A percentile compares a stretch with the other conserved stretches of the same genome.
Evolutionary conservation across 768 basidiomycete genomes (phyloP).

Genomic region (Mycena epipterygia): DNA sequence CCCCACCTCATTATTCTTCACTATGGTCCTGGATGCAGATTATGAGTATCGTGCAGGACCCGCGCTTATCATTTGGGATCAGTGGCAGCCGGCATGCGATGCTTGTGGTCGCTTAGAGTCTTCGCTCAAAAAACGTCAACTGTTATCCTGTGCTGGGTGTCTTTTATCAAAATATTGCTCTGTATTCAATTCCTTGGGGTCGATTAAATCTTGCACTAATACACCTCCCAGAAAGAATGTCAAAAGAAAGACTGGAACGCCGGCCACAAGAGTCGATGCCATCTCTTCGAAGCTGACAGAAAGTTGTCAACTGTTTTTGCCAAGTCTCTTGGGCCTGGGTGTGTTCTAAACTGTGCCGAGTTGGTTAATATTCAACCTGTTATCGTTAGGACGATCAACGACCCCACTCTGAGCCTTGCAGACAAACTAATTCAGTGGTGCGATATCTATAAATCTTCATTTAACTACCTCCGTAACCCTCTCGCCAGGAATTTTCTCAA

Average conservation of each 20-base stretch:
- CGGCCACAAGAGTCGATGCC: constrained; percentile 9
- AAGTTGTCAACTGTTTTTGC: constrained; percentile 16
- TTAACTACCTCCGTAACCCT: background rate
- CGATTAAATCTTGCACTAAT: background rate
- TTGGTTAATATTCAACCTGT: background rate
- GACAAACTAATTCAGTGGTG: constrained; percentile 18
- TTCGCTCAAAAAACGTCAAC: background rate
- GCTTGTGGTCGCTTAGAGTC: constrained; percentile 1
- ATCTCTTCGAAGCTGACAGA: constrained; percentile 16
- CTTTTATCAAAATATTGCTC: constrained; percentile 5
- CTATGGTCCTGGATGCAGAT: background rate
- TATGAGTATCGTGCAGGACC: background rate
- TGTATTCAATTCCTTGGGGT: background rate
- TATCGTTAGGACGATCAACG: constrained; percentile 13
- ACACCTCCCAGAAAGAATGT: background rate
- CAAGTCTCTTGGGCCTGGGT: constrained; percentile 15
- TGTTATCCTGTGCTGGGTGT: background rate
- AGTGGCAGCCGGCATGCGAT: constrained; percentile 3
- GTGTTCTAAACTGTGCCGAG: background rate
- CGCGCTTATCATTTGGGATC: background rate
- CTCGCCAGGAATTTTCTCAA: constrained; percentile 1
- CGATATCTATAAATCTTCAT: background rate
- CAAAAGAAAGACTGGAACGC: constrained; percentile 5
- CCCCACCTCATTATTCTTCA: background rate
- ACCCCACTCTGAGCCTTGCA: background rate